Base-by-base conservation (phyloP, 176 grass and related monocot genomes). In the Musa acuminata region DNA sequence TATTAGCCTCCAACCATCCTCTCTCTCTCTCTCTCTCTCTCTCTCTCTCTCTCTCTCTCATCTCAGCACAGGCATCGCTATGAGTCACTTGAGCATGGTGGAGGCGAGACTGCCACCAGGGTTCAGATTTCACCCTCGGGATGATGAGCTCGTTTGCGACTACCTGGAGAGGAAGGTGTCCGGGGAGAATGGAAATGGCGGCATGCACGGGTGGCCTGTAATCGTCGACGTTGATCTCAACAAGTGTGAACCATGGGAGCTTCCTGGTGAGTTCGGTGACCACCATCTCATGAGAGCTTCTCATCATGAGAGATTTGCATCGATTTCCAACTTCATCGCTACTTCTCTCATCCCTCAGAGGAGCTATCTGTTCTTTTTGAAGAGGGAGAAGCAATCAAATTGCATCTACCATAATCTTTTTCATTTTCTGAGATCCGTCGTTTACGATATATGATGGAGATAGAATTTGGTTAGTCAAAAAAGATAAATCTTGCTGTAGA, bases 211-310 rank as follows among this genome's bases (percentile, higher is more conserved):
- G 27, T 73, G 83, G 59, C 72, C 85, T 26, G 73, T 81, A 68
- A 72, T 98, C 77, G 59, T 98, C 19, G 94, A 93, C 85, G 90
- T 98, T 24, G 90, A 98, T 51, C 94, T 98, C 88, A 98, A 98
- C 86, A 91, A 93, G 88, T 80, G 88, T 73, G 94, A 98, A 75
- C 94, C 90, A 1, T 93, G 90, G 88, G 90, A 98, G 24, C 86
- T 98, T 75, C 94, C 94, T 75, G 88, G 94, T 93, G 78, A 77
- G 59, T 70, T 74, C 5, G 52, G 1, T 24, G 49, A 29, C 7
- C 11, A 11, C 0, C 19, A 64, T 27, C 19, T 76, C 25, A 8
- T 16, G 24, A 22, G 22, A 22, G 27, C 49, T 29, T 68, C 1
- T 2, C 11, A 48, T 19, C 0, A 19, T n/a, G 43, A 79, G 53